A percentile compares a stretch with the other conserved stretches of the same genome.
phyloP scores from a whole-genome alignment of 495 filamentous ascomycete genomes.

The Podospora tetraspora region DNA sequence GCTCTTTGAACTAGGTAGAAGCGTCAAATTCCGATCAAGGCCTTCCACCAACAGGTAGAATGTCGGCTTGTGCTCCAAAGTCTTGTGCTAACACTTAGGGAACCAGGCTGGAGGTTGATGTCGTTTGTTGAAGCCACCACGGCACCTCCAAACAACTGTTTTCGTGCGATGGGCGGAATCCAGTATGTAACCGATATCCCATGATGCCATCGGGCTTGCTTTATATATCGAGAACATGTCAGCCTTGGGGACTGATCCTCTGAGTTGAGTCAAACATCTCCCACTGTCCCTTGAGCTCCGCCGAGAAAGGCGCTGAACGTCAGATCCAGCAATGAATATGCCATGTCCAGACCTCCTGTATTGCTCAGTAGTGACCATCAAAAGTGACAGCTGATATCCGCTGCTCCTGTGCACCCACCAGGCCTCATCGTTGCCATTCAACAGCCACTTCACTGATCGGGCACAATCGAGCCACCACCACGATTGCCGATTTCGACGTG shows the following conservation, averaged over 20 bases:
- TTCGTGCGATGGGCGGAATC: neutral
- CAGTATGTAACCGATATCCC: too few species aligned
- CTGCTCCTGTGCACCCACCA: neutral
- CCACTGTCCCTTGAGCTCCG: neutral
- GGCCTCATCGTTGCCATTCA: neutral
- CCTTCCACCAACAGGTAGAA: neutral
- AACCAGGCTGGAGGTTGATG: neutral
- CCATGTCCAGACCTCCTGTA: neutral
- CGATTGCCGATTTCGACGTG: neutral
- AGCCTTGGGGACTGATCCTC: neutral
- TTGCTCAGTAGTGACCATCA: neutral
- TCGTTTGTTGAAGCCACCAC: neutral
- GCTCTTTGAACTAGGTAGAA: neutral
- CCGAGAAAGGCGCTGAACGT: neutral
- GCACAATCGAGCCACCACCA: neutral
- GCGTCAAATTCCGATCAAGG: neutral
- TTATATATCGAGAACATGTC: neutral
- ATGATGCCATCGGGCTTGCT: neutral
- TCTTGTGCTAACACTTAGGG: neutral
- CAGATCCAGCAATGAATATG: neutral
- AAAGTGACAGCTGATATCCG: neutral
- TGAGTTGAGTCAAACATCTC: neutral
- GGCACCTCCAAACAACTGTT: neutral
- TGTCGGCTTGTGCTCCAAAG: neutral
- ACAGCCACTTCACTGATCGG: neutral